Evolutionary conservation across 2,329 filamentous ascomycete genomes (phyloP).

Genomic region (Botrytis medusae): DNA sequence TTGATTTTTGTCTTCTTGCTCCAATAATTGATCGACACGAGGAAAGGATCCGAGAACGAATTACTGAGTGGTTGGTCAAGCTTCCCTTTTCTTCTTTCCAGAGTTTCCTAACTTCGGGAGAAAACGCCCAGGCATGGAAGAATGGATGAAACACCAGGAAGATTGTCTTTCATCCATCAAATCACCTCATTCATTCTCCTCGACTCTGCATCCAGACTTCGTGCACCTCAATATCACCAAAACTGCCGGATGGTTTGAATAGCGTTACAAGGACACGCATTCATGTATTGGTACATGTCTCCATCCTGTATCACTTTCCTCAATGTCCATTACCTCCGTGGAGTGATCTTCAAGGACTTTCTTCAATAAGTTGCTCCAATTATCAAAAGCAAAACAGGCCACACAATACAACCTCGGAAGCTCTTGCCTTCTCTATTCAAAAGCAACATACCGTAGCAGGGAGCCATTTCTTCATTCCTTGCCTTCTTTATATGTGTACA

Average conservation of each 20-base stretch:
- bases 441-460: background rate
- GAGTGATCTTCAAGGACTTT: background rate
- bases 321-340: background rate
- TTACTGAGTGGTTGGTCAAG: background rate
- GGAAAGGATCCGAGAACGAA: background rate
- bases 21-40: slow-evolving; percentile 2
- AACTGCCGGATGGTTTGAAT: background rate
- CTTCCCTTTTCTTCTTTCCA: background rate
- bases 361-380: background rate
- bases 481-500: background rate
- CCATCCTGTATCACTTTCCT: background rate
- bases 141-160: slow-evolving; percentile 5
- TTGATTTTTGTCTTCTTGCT: background rate
- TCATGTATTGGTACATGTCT: background rate
- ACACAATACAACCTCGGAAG: background rate
- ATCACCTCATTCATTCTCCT: background rate
- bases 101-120: background rate
- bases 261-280: background rate
- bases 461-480: background rate
- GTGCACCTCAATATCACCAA: too few species aligned
- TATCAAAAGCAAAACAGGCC: background rate
- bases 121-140: background rate
- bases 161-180: slow-evolving; percentile 4
- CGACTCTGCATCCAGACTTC: background rate
- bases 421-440: background rate